phyloP scores from a whole-genome alignment of 2,329 filamentous ascomycete species.

The Venturia effusa region DNA sequence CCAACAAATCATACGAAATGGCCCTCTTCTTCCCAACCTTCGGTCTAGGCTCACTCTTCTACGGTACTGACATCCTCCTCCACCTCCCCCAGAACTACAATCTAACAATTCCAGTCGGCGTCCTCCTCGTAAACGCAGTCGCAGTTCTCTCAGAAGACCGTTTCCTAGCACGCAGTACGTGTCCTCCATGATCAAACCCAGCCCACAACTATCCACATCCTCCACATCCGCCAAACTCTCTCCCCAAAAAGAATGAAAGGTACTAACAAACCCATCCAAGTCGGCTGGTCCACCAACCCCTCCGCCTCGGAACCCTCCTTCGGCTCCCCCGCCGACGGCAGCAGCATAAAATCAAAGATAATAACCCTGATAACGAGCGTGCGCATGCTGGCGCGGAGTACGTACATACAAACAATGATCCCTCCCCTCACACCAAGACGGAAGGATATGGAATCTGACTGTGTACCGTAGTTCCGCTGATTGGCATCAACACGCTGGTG shows the following conservation, averaged over 20 bases:
- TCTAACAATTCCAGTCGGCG: slow-evolving; percentile 44
- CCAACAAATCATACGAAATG: not conserved
- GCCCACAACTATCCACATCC: not conserved
- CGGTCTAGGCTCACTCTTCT: slow-evolving; percentile 60
- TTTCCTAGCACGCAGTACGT: slow-evolving; percentile 70
- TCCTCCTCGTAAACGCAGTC: slow-evolving; percentile 88
- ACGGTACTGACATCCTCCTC: slow-evolving; percentile 41
- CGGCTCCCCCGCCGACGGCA: slow-evolving; percentile 57
- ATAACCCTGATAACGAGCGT: slow-evolving; percentile 86
- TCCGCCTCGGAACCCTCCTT: slow-evolving; percentile 62
- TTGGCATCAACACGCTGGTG: slow-evolving; percentile 70
- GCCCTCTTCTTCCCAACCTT: slow-evolving; percentile 28
- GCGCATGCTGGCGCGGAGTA: slow-evolving; percentile 87
- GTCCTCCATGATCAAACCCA: not conserved
- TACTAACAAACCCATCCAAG: slow-evolving; percentile 30
- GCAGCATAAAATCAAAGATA: slow-evolving; percentile 74
- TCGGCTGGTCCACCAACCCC: slow-evolving; percentile 61
- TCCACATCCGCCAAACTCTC: not conserved
- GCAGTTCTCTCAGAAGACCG: slow-evolving; percentile 91
- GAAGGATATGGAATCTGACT: not conserved
- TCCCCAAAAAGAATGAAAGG: not conserved
- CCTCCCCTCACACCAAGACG: not conserved
- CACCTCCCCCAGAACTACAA: slow-evolving; percentile 1
- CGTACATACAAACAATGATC: slow-evolving; percentile 19
- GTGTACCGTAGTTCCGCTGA: slow-evolving; percentile 58